These are phyloP conservation scores for Capniomyces stellatus DNA, from an alignment of 371 early-diverging fungal genomes.

Conservation along the genomic window DNA sequence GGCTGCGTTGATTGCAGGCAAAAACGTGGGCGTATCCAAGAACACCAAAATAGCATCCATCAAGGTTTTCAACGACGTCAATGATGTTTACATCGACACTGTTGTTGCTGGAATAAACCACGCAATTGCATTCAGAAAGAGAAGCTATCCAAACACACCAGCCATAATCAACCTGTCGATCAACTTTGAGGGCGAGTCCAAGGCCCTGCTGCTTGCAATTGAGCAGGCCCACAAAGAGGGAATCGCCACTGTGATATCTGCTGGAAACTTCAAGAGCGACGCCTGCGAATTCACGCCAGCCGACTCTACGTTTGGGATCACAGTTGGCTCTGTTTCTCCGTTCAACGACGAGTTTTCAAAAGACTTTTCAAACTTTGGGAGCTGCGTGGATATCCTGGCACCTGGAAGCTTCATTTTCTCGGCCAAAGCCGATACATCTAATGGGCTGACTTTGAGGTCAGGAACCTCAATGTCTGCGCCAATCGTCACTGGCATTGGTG, in stretches of 20 bases:
- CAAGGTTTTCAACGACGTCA: conserved; percentile 30
- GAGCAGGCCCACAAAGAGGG: not conserved
- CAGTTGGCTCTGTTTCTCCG: not conserved
- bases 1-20: conserved; percentile 37
- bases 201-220: not conserved
- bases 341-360: not conserved
- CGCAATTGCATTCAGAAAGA: not conserved
- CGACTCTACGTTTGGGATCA: not conserved
- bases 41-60: conserved; percentile 34
- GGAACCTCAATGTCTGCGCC: conserved; percentile 2
- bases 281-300: not conserved
- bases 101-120: conserved; percentile 23
- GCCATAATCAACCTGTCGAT: not conserved
- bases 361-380: conserved; percentile 1
- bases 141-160: not conserved
- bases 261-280: not conserved
- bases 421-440: not conserved
- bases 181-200: not conserved
- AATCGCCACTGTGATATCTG: not conserved
- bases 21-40: conserved; percentile 39
- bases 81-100: conserved; percentile 19
- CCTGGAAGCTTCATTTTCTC: not conserved
- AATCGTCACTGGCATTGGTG: not conserved
- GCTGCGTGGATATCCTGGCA: conserved; percentile 4
- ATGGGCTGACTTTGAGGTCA: not conserved